phyloP scores from a whole-genome alignment of 2,329 filamentous ascomycete species.

The Pestalotiopsis sp. region DNA sequence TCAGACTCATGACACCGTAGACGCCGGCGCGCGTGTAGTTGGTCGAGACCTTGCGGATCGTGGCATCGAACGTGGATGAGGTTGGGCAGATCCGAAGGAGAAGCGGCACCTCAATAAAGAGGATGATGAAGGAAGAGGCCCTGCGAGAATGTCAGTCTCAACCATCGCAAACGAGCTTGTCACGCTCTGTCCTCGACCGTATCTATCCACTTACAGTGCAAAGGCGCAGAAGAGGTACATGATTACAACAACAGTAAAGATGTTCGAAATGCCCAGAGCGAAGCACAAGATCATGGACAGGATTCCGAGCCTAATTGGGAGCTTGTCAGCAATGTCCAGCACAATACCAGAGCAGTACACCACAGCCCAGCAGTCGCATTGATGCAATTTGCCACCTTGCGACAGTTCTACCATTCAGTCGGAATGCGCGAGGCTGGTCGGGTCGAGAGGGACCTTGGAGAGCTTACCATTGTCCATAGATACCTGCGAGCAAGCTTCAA shows the following conservation, averaged over 20 bases:
- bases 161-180: too few relatives aligned
- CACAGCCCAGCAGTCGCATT: background rate
- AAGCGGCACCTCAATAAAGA: constrained; percentile 90
- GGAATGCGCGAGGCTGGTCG: background rate
- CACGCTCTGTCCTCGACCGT: background rate
- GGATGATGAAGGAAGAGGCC: constrained; percentile 70
- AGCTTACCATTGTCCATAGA: constrained; percentile 76
- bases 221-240: constrained; percentile 53
- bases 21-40: constrained; percentile 96
- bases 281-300: constrained; percentile 73
- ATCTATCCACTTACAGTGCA: constrained; percentile 46
- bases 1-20: constrained; percentile 77
- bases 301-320: constrained; percentile 62
- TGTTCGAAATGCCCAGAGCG: constrained; percentile 69
- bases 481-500: constrained; percentile 53
- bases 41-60: constrained; percentile 90
- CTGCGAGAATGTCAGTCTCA: constrained; percentile 43
- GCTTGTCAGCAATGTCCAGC: constrained; percentile 23
- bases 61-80: constrained; percentile 82
- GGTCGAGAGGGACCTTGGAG: background rate
- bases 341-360: background rate
- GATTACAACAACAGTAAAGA: constrained; percentile 54
- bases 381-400: background rate
- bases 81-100: constrained; percentile 98
- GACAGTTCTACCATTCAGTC: background rate